Conservation (phyloP, 345 rosid species). For the Rhodamnia rubescens region DNA sequence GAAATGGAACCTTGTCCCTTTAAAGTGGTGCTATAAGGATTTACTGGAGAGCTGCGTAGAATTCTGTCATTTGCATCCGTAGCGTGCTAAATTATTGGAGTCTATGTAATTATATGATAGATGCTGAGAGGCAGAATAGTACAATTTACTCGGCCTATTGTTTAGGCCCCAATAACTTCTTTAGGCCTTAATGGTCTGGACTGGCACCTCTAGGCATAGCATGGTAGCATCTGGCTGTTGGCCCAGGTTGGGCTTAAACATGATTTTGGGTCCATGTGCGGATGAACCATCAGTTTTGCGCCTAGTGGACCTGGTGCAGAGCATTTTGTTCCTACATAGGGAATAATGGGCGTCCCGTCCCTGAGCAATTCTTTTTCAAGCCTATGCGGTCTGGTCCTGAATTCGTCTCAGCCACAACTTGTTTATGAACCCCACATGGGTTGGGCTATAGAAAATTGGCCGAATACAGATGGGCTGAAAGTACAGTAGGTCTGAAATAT, state of each 20-base stretch:
- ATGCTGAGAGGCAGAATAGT: background rate
- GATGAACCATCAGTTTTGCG: background rate
- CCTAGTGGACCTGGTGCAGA: background rate
- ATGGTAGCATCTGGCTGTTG: background rate
- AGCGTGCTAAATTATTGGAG: background rate
- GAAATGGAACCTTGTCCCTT: slow-evolving; percentile 53
- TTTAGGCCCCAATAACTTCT: background rate
- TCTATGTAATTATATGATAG: background rate
- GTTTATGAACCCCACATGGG: background rate
- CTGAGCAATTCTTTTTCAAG: background rate
- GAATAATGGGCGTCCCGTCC: background rate
- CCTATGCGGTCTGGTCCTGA: background rate
- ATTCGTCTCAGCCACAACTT: background rate
- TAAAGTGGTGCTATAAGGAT: background rate
- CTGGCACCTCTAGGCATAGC: background rate
- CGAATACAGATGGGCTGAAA: background rate
- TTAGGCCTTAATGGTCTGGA: background rate
- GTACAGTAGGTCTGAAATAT: background rate
- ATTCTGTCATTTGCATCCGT: background rate
- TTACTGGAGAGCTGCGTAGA: background rate
- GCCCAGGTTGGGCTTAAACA: background rate
- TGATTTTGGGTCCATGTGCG: background rate
- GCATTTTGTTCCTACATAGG: background rate
- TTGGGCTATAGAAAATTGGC: background rate
- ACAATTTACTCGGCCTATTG: background rate